These are phyloP conservation scores for Tilletia setariae DNA, from an alignment of 1,284 basidiomycete genomes.

Conservation along the genomic window DNA sequence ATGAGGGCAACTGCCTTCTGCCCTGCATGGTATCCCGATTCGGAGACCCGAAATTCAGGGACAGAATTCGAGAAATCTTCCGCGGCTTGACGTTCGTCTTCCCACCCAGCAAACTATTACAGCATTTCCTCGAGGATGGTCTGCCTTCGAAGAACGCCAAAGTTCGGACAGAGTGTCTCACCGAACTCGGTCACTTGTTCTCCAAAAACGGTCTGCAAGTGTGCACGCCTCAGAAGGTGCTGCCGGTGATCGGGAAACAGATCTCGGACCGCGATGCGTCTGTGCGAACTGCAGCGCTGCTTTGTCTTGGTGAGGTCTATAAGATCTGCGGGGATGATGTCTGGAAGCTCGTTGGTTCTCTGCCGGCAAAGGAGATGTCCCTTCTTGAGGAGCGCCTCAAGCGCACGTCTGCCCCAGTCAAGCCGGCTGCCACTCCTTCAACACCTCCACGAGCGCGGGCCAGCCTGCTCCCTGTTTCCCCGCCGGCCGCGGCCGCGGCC, in stretches of 20 bases:
- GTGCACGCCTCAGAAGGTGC: constrained; percentile 69
- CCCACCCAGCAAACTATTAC: constrained; percentile 84
- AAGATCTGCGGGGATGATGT: constrained; percentile 78
- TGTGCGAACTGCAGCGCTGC: constrained; percentile 78
- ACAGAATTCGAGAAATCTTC: constrained; percentile 59
- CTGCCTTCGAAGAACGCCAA: constrained; percentile 84
- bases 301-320: constrained; percentile 77
- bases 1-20: constrained; percentile 82
- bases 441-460: constrained; percentile 49
- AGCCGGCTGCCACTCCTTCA: background rate
- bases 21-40: constrained; percentile 83
- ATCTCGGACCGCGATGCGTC: constrained; percentile 82
- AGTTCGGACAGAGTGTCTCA: constrained; percentile 77
- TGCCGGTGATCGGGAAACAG: constrained; percentile 73
- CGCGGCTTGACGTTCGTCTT: constrained; percentile 58
- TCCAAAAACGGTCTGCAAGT: constrained; percentile 78
- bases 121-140: constrained; percentile 60
- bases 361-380: constrained; percentile 81
- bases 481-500: constrained; percentile 17
- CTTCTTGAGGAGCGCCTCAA: constrained; percentile 85
- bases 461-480: constrained; percentile 37
- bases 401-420: constrained; percentile 62
- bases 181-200: constrained; percentile 73
- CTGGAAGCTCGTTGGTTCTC: constrained; percentile 71
- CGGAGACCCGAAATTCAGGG: constrained; percentile 60